Conservation (phyloP, 148 eudicot genomes). For the Rhododendron williamsianum region DNA sequence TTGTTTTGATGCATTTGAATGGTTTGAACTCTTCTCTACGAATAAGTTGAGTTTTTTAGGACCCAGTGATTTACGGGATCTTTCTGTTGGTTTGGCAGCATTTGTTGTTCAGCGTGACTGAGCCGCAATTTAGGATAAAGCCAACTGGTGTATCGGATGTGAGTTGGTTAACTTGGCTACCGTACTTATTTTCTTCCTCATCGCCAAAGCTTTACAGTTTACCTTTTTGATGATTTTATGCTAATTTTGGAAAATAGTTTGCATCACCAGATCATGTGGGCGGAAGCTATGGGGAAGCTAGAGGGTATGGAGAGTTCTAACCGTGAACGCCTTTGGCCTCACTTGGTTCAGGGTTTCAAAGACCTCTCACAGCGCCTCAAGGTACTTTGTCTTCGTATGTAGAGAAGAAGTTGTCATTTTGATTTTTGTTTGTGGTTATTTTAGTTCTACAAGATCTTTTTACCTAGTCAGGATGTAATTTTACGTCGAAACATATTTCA, state of each 20-base stretch:
- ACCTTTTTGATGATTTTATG: constrained; percentile 8
- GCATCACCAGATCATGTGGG: constrained; percentile 86
- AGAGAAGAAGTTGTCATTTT: background rate
- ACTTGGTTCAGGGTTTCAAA: constrained; percentile 89
- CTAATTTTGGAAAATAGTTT: constrained; percentile 37
- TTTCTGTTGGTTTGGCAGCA: constrained; percentile 56
- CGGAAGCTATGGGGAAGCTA: constrained; percentile 92
- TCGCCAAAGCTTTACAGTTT: background rate
- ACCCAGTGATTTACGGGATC: background rate
- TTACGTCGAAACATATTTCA: background rate
- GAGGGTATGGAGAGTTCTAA: constrained; percentile 97
- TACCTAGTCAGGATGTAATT: background rate
- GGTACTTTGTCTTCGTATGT: constrained; percentile 32
- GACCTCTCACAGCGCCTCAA: constrained; percentile 88
- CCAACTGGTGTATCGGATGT: constrained; percentile 94
- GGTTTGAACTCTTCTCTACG: background rate
- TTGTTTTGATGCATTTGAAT: background rate
- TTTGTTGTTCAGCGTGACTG: constrained; percentile 86
- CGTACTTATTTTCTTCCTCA: background rate
- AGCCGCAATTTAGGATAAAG: constrained; percentile 66
- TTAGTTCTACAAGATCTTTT: background rate
- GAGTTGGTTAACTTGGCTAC: constrained; percentile 28
- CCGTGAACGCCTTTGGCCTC: constrained; percentile 96
- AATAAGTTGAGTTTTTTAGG: background rate
- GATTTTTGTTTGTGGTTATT: background rate